These are phyloP conservation scores for Monosporozyma aerobia DNA, from an alignment of 805 yeast species.

Conservation along the genomic window DNA sequence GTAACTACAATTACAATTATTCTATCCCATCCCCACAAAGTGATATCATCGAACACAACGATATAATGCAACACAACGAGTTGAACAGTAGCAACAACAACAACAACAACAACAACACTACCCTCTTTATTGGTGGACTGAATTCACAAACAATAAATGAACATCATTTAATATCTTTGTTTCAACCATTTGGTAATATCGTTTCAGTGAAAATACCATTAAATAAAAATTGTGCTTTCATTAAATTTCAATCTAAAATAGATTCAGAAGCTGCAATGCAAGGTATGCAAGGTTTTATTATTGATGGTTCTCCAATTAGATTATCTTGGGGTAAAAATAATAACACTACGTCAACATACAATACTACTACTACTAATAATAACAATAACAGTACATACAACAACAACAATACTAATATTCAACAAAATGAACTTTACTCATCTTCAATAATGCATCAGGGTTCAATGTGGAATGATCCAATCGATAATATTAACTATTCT, in stretches of 20 bases:
- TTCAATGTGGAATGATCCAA: conserved; percentile 1
- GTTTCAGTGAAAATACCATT: conserved; percentile 65
- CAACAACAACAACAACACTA: conserved; percentile 50
- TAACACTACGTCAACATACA: conserved; percentile 3
- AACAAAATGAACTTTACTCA: not conserved
- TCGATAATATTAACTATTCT: not conserved
- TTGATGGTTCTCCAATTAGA: conserved; percentile 66
- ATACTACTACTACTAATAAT: not conserved
- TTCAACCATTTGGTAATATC: conserved; percentile 67
- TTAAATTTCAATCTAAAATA: conserved; percentile 53
- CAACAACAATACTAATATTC: not conserved
- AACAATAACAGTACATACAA: not conserved
- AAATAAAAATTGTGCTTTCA: conserved; percentile 75
- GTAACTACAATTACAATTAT: not conserved
- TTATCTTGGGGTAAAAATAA: conserved; percentile 61
- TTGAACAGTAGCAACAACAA: conserved; percentile 25
- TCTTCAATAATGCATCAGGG: not conserved
- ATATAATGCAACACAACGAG: not conserved
- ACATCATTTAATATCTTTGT: conserved; percentile 48
- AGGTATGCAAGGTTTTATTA: conserved; percentile 69
- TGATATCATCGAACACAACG: not conserved
- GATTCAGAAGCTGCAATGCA: conserved; percentile 73
- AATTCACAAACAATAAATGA: conserved; percentile 55
- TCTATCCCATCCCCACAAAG: conserved; percentile 1
- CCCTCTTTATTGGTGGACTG: conserved; percentile 71